Evolutionary conservation across 139 green algal species (phyloP).

Genomic region (Chlorella sp.): DNA sequence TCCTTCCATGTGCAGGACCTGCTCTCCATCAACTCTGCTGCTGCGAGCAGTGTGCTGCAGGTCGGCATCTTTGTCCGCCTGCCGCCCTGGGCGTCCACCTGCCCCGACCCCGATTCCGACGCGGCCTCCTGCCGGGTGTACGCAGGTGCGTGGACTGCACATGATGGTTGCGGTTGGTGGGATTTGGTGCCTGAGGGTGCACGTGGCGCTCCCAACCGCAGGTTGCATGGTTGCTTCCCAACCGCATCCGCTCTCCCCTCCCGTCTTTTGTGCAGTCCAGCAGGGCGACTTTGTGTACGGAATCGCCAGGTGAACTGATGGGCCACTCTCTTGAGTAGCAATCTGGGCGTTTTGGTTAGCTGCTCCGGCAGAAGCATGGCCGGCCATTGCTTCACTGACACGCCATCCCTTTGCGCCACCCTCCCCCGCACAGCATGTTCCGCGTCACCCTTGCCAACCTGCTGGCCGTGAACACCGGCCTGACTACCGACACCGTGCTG

Average conservation of each 20-base stretch:
- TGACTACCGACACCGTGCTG: background rate
- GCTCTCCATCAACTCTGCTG: slow-evolving; percentile 22
- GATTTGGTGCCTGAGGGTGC: too few relatives aligned
- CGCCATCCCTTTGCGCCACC: too few relatives aligned
- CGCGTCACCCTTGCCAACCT: slow-evolving; percentile 16
- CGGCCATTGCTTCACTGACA: too few relatives aligned
- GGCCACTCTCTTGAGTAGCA: too few relatives aligned
- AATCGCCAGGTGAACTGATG: slow-evolving; percentile 27
- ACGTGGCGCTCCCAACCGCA: too few relatives aligned
- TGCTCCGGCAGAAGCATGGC: too few relatives aligned
- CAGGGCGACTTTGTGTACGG: slow-evolving; percentile 31
- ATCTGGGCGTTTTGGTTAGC: too few relatives aligned
- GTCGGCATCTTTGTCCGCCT: slow-evolving; percentile 33
- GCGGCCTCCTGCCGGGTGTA: slow-evolving; percentile 39
- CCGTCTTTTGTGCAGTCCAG: background rate
- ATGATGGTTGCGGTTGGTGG: background rate
- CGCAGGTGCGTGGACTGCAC: background rate
- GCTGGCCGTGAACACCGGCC: slow-evolving; percentile 27
- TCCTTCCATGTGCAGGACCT: background rate
- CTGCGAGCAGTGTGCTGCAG: background rate
- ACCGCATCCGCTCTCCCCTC: background rate
- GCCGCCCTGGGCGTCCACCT: slow-evolving; percentile 23
- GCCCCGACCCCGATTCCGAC: slow-evolving; percentile 27
- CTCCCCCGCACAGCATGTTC: background rate
- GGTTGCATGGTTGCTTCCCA: too few relatives aligned